These are phyloP conservation scores for Setomelanomma holmii DNA, from an alignment of 2,329 filamentous ascomycete species.

Conservation along the genomic window DNA sequence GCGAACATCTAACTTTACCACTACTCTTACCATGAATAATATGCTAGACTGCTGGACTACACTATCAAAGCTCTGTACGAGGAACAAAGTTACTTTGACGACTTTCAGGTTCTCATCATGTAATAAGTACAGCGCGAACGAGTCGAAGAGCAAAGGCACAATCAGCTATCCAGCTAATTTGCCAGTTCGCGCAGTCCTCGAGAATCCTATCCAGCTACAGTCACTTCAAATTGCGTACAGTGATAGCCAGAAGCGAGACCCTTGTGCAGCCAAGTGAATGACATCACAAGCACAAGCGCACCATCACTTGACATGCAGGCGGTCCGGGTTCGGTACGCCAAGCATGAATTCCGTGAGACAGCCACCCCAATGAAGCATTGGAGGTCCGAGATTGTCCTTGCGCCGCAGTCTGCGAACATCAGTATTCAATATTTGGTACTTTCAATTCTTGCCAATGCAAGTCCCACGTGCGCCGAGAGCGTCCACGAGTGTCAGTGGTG, in stretches of 20 bases:
- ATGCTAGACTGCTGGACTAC: too few species aligned
- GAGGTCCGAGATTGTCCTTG: background rate
- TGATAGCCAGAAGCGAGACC: background rate
- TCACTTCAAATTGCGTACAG: background rate
- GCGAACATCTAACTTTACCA: too few species aligned
- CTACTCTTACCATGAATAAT: too few species aligned
- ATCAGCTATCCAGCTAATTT: too few species aligned
- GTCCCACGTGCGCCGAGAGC: background rate
- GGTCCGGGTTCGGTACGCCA: constrained; percentile 22
- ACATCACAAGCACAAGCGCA: constrained; percentile 22
- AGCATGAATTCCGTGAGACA: constrained; percentile 18
- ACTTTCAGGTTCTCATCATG: too few species aligned
- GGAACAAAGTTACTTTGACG: too few species aligned
- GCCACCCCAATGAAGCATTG: constrained; percentile 3
- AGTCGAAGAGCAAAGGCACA: too few species aligned
- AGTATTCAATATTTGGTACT: background rate
- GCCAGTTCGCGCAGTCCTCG: too few species aligned
- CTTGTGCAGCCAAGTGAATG: constrained; percentile 8
- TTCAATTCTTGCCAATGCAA: background rate
- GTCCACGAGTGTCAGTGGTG: background rate
- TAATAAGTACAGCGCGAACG: too few species aligned
- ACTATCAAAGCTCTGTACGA: too few species aligned
- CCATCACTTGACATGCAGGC: constrained; percentile 20
- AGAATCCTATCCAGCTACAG: background rate
- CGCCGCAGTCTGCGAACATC: constrained; percentile 10